phyloP scores from a whole-genome alignment of 2,329 filamentous ascomycete species.

The Periconia digitata region DNA sequence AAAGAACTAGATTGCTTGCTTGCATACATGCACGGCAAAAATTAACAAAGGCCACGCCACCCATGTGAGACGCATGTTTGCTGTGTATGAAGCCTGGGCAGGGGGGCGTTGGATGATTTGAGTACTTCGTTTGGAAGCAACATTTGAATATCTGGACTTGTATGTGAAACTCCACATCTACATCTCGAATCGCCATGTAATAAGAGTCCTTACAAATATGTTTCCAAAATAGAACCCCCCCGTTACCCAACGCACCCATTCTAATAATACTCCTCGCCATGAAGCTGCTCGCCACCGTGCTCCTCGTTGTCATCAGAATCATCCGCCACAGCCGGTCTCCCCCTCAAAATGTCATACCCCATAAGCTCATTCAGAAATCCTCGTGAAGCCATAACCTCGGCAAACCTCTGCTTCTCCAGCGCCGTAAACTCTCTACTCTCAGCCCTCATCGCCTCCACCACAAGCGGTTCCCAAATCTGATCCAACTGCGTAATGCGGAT shows the following conservation, averaged over 20 bases:
- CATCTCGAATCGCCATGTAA: too few species aligned
- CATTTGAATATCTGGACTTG: too few species aligned
- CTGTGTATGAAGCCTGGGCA: too few species aligned
- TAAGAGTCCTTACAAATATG: too few species aligned
- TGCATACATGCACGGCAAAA: not conserved
- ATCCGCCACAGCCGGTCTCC: slow-evolving; percentile 27
- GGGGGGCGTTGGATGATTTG: too few species aligned
- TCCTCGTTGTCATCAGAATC: slow-evolving; percentile 27
- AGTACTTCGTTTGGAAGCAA: too few species aligned
- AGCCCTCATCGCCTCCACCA: slow-evolving; percentile 34
- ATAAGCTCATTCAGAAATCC: slow-evolving; percentile 41
- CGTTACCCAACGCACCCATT: not conserved
- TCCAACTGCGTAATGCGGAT: slow-evolving; percentile 41
- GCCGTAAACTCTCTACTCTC: slow-evolving; percentile 32
- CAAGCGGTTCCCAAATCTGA: slow-evolving; percentile 38
- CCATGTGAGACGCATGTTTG: too few species aligned
- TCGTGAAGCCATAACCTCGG: slow-evolving; percentile 27
- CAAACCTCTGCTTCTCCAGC: slow-evolving; percentile 29
- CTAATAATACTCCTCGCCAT: not conserved
- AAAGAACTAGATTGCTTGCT: not conserved
- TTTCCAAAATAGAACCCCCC: too few species aligned
- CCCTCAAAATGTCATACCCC: slow-evolving; percentile 39
- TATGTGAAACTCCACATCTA: too few species aligned
- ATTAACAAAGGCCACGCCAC: not conserved
- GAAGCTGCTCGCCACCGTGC: not conserved